These are phyloP conservation scores for Clavispora phyllophila DNA, from an alignment of 805 yeast genomes.

Conservation along the genomic window DNA sequence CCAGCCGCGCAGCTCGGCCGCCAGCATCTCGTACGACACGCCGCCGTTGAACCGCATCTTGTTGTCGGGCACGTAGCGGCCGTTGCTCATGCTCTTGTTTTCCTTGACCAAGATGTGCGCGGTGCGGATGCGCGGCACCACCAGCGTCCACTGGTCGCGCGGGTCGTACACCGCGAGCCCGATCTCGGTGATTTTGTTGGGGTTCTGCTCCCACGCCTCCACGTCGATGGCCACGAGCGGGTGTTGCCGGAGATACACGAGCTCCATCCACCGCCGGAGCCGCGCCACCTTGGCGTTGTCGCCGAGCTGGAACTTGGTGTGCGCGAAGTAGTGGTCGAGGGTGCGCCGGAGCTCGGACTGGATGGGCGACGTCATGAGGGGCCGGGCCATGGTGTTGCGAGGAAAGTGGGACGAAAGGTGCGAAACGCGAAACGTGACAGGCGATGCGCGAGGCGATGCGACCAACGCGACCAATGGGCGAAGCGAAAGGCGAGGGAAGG, in stretches of 20 bases:
- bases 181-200: constrained; percentile 18
- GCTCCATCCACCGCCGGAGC: constrained; percentile 14
- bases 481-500: too few species aligned
- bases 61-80: constrained; percentile 19
- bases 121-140: constrained; percentile 15
- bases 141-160: constrained; percentile 9
- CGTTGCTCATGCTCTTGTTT: constrained; percentile 12
- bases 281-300: constrained; percentile 5
- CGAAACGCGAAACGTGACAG: too few species aligned
- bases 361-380: not conserved
- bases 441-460: too few species aligned
- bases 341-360: not conserved
- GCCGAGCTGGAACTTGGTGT: constrained; percentile 7
- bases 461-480: too few species aligned
- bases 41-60: constrained; percentile 20
- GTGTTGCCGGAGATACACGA: constrained; percentile 16
- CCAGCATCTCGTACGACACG: constrained; percentile 14
- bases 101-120: constrained; percentile 20
- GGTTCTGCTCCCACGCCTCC: constrained; percentile 21
- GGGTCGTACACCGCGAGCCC: constrained; percentile 24
- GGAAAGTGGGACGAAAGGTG: too few species aligned
- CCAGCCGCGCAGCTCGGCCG: constrained; percentile 7
- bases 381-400: not conserved
- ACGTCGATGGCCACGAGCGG: constrained; percentile 25
- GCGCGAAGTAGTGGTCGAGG: constrained; percentile 9